Evolutionary conservation across 2,329 filamentous ascomycete species (phyloP).

Genomic region (Venturia aucupariae): DNA sequence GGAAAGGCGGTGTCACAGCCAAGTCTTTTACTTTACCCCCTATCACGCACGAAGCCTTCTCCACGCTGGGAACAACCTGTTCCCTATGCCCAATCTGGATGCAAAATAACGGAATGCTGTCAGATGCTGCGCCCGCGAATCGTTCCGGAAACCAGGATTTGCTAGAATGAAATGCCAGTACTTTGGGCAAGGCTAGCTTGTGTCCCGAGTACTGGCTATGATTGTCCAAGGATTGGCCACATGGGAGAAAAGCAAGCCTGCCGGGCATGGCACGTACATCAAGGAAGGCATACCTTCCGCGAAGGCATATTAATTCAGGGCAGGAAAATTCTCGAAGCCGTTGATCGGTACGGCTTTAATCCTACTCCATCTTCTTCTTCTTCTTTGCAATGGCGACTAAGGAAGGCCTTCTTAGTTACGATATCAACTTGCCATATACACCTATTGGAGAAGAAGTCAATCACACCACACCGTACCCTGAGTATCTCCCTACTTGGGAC

Average conservation of each 20-base stretch:
- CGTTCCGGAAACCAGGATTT: constrained; percentile 1
- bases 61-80: neutral
- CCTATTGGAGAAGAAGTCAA: neutral
- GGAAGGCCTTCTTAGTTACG: neutral
- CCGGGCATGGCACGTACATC: neutral
- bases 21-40: neutral
- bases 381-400: neutral
- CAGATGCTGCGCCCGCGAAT: neutral
- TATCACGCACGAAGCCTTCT: neutral
- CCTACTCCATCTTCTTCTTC: neutral
- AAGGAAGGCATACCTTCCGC: neutral
- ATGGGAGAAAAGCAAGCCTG: neutral
- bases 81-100: neutral
- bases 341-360: neutral
- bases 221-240: neutral
- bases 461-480: neutral
- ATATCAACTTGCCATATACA: constrained; percentile 6
- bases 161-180: neutral
- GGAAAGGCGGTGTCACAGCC: neutral
- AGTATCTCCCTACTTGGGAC: constrained; percentile 9
- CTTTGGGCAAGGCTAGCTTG: neutral
- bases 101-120: neutral
- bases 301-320: neutral
- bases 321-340: neutral
- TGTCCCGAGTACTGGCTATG: neutral